Evolutionary conservation across 2,329 filamentous ascomycete species (phyloP).

Genomic region (Sporothrix euskadiensis): DNA sequence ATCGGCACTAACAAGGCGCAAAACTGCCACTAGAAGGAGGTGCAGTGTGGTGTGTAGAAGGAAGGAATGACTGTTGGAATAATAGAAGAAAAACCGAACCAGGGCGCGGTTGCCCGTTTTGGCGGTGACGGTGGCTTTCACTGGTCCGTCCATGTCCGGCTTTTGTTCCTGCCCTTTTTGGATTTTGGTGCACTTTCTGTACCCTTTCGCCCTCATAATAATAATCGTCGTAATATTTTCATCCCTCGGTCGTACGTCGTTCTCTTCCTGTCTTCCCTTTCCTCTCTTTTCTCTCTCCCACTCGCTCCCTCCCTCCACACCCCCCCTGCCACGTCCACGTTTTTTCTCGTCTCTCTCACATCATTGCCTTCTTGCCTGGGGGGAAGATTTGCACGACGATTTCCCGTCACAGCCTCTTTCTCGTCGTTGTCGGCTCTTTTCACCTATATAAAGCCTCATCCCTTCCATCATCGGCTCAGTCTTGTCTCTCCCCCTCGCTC

Average conservation of each 20-base stretch:
- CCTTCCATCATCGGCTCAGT: not conserved
- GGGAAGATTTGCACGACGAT: not conserved
- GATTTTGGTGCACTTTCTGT: not conserved
- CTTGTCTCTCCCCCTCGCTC: not conserved
- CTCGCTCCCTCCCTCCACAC: not conserved
- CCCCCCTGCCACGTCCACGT: conserved; percentile 14
- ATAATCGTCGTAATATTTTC: not conserved
- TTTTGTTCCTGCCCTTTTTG: conserved; percentile 10
- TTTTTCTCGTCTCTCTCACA: conserved; percentile 5
- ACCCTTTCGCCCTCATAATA: not conserved
- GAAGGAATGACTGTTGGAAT: not conserved
- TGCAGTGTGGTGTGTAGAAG: not conserved
- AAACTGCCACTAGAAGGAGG: not conserved
- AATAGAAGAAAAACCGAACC: not conserved
- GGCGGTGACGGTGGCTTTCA: conserved; percentile 19
- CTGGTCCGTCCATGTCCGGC: conserved; percentile 15
- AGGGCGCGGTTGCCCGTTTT: conserved; percentile 18
- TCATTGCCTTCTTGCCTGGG: conserved; percentile 4
- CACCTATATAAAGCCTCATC: conserved; percentile 18
- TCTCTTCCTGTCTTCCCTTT: not conserved
- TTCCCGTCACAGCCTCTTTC: conserved; percentile 16
- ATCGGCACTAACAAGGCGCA: not conserved
- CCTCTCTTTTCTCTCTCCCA: not conserved
- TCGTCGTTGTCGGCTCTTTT: not conserved
- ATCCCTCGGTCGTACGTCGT: not conserved